These are phyloP conservation scores for Trichoderma simmonsii DNA, from an alignment of 2,329 filamentous ascomycete species.

Conservation along the genomic window DNA sequence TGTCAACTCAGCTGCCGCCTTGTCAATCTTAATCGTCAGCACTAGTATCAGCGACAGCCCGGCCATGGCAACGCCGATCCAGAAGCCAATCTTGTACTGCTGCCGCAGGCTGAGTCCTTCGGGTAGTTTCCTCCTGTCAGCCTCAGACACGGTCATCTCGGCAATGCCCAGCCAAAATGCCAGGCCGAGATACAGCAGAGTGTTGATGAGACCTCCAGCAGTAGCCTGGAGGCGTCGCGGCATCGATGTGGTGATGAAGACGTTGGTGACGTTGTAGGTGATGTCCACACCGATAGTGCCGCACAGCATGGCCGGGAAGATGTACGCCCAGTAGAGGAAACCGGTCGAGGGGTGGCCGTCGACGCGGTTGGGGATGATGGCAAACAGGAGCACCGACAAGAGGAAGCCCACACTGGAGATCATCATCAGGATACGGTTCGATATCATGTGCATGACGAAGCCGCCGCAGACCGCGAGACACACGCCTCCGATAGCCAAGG, in stretches of 20 bases:
- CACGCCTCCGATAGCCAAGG: conserved; percentile 65
- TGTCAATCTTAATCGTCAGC: conserved; percentile 53
- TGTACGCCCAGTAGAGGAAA: conserved; percentile 64
- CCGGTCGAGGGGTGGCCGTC: conserved; percentile 33
- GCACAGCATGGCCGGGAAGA: conserved; percentile 68
- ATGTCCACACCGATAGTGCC: conserved; percentile 73
- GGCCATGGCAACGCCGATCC: conserved; percentile 60
- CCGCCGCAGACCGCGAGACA: conserved; percentile 62
- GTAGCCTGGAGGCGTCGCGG: conserved; percentile 66
- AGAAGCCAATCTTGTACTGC: conserved; percentile 65
- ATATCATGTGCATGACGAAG: conserved; percentile 63
- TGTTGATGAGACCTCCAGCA: conserved; percentile 69
- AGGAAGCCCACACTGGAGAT: conserved; percentile 61
- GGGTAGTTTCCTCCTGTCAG: conserved; percentile 29
- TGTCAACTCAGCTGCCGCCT: conserved; percentile 55
- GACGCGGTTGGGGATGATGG: conserved; percentile 55
- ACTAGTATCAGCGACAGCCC: conserved; percentile 51
- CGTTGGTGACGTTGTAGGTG: conserved; percentile 69
- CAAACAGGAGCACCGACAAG: conserved; percentile 58
- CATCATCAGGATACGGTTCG: conserved; percentile 60
- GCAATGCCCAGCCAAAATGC: conserved; percentile 46
- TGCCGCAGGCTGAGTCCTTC: conserved; percentile 39
- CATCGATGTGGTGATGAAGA: conserved; percentile 73
- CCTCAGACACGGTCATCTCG: conserved; percentile 59
- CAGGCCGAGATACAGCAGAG: conserved; percentile 68